These are phyloP conservation scores for Nicotiana undulata DNA, from an alignment of 257 asterid species.

Conservation along the genomic window DNA sequence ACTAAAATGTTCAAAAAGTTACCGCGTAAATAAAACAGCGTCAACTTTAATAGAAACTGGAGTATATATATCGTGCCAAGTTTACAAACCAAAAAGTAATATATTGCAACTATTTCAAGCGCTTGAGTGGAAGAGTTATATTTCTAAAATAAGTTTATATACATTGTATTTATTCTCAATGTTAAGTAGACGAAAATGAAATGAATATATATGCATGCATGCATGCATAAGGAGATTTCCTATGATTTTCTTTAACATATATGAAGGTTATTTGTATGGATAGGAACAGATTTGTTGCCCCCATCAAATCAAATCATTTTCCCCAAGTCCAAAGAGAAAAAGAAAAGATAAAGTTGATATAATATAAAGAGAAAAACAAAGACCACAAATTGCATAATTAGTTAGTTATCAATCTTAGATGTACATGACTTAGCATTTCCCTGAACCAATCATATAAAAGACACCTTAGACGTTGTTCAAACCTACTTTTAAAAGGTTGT, in stretches of 20 bases:
- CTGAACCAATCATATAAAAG: background rate
- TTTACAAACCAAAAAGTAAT: background rate
- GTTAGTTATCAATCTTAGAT: background rate
- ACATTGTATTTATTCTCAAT: slow-evolving; percentile 4
- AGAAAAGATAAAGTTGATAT: slow-evolving; percentile 11
- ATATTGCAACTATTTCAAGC: background rate
- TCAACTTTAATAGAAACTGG: background rate
- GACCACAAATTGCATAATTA: background rate
- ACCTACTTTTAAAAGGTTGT: background rate
- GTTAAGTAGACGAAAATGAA: background rate
- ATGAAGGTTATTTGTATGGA: slow-evolving; percentile 6
- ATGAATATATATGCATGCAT: background rate
- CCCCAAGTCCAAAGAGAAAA: slow-evolving; percentile 6
- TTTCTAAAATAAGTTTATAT: background rate
- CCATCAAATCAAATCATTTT: slow-evolving; percentile 23
- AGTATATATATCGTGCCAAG: background rate
- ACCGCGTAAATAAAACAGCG: background rate
- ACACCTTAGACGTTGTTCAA: background rate
- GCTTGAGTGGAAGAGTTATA: background rate
- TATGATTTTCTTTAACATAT: background rate
- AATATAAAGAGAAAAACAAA: background rate
- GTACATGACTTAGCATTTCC: background rate
- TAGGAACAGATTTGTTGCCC: slow-evolving; percentile 22
- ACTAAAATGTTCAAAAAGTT: background rate
- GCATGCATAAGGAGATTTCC: slow-evolving; percentile 5